Conservation (phyloP, 257 asterid species). For the Capsicum pubescens region DNA sequence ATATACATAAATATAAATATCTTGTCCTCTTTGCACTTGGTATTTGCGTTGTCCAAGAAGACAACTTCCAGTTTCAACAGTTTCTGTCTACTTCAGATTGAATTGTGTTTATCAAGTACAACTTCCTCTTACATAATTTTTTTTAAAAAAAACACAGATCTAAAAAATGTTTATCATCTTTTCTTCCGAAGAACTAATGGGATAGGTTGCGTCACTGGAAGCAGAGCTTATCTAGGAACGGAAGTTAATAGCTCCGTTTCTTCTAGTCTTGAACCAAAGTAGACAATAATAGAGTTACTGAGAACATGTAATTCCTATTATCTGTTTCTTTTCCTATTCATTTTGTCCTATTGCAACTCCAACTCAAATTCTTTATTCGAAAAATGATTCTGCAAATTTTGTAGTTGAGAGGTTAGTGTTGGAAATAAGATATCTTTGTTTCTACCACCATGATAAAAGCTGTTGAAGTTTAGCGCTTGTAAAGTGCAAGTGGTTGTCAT, state of each 20-base stretch:
- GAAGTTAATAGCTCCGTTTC: constrained; percentile 2
- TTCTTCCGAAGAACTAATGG: neutral
- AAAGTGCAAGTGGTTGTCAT: constrained; percentile 11
- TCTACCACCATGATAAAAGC: neutral
- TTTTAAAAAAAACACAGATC: neutral
- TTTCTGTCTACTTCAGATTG: neutral
- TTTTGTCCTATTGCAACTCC: neutral
- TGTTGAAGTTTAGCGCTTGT: neutral
- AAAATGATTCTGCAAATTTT: constrained; percentile 7
- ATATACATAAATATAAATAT: neutral
- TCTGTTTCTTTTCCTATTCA: neutral
- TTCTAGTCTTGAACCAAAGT: neutral
- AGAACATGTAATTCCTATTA: constrained; percentile 1
- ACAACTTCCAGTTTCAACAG: neutral
- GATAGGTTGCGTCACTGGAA: neutral
- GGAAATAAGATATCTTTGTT: neutral
- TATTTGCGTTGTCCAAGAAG: constrained; percentile 16
- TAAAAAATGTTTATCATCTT: neutral
- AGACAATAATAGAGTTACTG: neutral
- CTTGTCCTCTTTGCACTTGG: neutral
- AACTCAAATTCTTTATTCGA: neutral
- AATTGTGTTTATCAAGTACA: neutral
- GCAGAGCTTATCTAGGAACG: neutral
- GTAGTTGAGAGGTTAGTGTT: neutral
- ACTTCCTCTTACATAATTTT: neutral